Percentiles rank a stretch among this genome's conserved stretches.
phyloP scores from a whole-genome alignment of 352 stramenopile genomes.

The Phytophthora vignae region DNA sequence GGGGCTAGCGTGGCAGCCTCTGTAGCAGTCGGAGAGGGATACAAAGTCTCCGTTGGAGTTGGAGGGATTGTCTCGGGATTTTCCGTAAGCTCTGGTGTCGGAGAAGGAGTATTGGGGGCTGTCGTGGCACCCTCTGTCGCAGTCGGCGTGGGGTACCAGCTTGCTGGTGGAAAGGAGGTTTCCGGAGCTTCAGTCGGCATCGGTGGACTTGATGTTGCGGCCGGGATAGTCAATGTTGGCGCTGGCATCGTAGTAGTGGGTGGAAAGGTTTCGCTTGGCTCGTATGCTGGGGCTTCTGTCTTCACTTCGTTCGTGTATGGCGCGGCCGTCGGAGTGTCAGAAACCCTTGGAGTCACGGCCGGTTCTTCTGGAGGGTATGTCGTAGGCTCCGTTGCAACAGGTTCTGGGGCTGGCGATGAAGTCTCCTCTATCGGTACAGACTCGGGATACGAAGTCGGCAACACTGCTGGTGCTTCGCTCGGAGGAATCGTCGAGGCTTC shows the following conservation, averaged over 20 bases:
- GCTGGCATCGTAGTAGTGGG: background rate
- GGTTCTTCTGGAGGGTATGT: background rate
- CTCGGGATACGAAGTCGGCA: background rate
- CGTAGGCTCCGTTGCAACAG: background rate
- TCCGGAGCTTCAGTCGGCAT: background rate
- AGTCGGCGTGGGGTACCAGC: background rate
- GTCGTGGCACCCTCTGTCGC: background rate
- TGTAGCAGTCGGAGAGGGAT: background rate
- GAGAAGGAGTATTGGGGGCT: background rate
- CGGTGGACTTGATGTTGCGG: background rate
- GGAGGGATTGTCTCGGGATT: background rate
- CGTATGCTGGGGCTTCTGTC: slow-evolving; percentile 7
- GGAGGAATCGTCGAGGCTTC: background rate
- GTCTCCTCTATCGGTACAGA: slow-evolving; percentile 2
- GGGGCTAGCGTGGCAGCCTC: background rate
- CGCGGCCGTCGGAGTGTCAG: background rate
- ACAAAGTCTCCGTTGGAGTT: background rate
- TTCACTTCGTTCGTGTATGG: slow-evolving; percentile 2
- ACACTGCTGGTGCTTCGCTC: background rate
- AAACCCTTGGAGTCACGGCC: background rate
- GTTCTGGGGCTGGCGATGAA: background rate
- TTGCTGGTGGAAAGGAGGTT: background rate
- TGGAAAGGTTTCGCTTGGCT: slow-evolving; percentile 2
- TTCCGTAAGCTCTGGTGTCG: background rate
- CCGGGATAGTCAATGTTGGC: background rate